These are phyloP conservation scores for Durotheca rogersii DNA, from an alignment of 495 filamentous ascomycete species.

Conservation along the genomic window DNA sequence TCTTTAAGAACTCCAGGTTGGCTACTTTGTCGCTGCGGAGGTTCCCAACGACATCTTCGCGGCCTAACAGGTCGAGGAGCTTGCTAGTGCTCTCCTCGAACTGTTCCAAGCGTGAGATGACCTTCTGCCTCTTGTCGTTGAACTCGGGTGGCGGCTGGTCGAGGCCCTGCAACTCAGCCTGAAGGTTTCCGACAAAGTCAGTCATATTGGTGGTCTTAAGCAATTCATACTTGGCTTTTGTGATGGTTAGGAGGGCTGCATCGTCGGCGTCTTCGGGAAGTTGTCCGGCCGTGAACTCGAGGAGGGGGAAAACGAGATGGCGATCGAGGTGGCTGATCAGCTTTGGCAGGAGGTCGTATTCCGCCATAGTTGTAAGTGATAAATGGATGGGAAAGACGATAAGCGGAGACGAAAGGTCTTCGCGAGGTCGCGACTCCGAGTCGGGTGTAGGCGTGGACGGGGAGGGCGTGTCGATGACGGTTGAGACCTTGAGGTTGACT, in stretches of 20 bases:
- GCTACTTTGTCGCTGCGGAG: constrained; percentile 93
- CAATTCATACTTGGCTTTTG: constrained; percentile 82
- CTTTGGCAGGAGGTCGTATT: constrained; percentile 83
- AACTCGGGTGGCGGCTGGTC: constrained; percentile 81
- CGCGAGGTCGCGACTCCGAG: constrained; percentile 10
- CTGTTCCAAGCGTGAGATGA: constrained; percentile 74
- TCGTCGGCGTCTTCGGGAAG: constrained; percentile 58
- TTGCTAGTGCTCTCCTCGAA: constrained; percentile 82
- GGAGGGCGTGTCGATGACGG: constrained; percentile 6
- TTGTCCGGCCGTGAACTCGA: constrained; percentile 72
- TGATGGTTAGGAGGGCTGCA: constrained; percentile 65
- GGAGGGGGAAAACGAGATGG: constrained; percentile 89
- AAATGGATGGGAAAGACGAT: constrained; percentile 13
- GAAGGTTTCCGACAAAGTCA: constrained; percentile 88
- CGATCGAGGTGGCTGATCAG: constrained; percentile 91
- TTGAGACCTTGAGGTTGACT: constrained; percentile 3
- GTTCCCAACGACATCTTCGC: constrained; percentile 83
- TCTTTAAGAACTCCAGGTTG: constrained; percentile 94
- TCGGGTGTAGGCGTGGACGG: constrained; percentile 8
- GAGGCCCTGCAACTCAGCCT: constrained; percentile 79
- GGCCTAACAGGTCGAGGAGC: constrained; percentile 78
- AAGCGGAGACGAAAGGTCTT: not conserved
- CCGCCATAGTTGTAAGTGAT: constrained; percentile 59
- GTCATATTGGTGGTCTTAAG: constrained; percentile 97
- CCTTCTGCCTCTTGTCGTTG: constrained; percentile 81